A percentile compares a stretch with the other conserved stretches of the same genome.
These are phyloP conservation scores for Lachnellula suecica DNA, from an alignment of 2,329 filamentous ascomycete genomes.

Conservation along the genomic window DNA sequence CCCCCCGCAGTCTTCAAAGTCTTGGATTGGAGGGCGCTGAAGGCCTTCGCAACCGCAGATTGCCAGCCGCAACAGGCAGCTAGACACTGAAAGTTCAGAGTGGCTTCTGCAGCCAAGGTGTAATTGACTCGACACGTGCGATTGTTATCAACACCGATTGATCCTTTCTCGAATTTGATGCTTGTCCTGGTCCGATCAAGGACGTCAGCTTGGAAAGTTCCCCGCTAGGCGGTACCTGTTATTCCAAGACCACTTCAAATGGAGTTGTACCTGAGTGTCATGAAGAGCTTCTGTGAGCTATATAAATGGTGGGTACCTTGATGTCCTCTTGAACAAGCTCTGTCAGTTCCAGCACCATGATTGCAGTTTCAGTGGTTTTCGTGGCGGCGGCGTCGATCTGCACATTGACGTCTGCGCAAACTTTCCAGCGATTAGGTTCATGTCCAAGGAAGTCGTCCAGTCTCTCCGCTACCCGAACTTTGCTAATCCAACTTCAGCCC, in stretches of 20 bases:
- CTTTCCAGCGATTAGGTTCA: slow-evolving; percentile 58
- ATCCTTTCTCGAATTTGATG: no score
- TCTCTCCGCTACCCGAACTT: slow-evolving; percentile 3
- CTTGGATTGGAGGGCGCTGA: no score
- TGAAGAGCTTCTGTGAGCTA: not conserved
- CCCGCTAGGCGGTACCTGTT: not conserved
- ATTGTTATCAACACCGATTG: no score
- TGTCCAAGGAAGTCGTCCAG: slow-evolving; percentile 42
- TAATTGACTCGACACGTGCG: no score
- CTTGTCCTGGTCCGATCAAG: no score
- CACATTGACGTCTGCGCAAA: slow-evolving; percentile 50
- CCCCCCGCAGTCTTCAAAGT: no score
- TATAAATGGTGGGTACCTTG: slow-evolving; percentile 37
- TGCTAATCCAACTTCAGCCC: slow-evolving; percentile 30
- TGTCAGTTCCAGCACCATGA: slow-evolving; percentile 22
- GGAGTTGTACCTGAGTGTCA: slow-evolving; percentile 2
- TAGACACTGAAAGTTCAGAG: no score
- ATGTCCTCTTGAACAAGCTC: slow-evolving; percentile 17
- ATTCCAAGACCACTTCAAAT: not conserved
- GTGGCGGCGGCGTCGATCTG: slow-evolving; percentile 37
- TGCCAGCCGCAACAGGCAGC: no score
- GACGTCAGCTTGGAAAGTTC: no score
- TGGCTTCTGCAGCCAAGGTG: no score
- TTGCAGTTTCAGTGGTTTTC: slow-evolving; percentile 26
- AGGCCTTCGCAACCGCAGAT: no score